These are phyloP conservation scores for Luffa aegyptiaca DNA, from an alignment of 306 rosid genomes.

Conservation along the genomic window DNA sequence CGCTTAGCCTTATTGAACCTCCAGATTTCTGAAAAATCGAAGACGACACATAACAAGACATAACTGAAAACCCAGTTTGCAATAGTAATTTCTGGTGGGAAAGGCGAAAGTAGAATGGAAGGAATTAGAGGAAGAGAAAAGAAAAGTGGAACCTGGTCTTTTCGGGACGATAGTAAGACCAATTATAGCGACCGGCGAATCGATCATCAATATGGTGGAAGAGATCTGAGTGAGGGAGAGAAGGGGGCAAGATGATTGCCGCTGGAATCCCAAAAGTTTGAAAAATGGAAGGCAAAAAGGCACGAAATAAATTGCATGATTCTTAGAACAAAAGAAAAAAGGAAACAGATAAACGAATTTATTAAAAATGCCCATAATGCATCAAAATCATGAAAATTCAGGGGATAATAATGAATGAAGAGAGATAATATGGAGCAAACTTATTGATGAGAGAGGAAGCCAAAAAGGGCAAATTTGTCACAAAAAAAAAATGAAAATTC, in stretches of 20 bases:
- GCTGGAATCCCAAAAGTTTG: no score
- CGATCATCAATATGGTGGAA: slow-evolving; percentile 49
- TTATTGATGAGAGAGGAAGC: no score
- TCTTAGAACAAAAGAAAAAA: no score
- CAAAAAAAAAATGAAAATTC: no score
- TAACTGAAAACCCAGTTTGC: neutral
- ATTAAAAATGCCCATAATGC: no score
- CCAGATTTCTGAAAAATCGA: neutral
- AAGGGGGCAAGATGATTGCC: slow-evolving; percentile 91
- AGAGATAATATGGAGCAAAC: no score
- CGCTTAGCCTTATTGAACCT: neutral
- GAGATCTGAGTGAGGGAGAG: slow-evolving; percentile 79
- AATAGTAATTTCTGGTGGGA: neutral
- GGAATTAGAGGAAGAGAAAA: neutral
- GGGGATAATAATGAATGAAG: no score
- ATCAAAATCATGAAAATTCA: no score
- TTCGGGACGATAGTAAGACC: slow-evolving; percentile 65
- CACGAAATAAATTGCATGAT: no score
- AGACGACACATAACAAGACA: neutral
- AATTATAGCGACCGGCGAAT: slow-evolving; percentile 58
- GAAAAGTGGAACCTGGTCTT: slow-evolving; percentile 37
- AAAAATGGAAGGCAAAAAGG: no score
- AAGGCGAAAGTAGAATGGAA: neutral
- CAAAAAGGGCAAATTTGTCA: no score
- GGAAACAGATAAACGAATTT: no score